phyloP scores from a whole-genome alignment of 2,329 filamentous ascomycete genomes.

The Herpotrichia juniperi region DNA sequence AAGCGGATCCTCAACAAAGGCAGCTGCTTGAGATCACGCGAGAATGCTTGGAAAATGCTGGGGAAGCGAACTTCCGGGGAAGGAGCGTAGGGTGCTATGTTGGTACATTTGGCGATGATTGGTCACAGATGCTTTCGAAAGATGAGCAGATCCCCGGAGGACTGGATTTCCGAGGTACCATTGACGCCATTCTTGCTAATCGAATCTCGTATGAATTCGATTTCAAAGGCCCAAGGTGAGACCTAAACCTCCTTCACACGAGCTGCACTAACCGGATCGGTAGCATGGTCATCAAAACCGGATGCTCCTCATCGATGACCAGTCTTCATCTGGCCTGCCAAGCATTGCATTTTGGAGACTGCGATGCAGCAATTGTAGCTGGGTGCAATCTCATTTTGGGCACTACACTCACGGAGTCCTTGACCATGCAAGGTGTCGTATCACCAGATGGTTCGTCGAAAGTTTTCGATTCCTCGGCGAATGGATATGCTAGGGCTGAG shows the following conservation, averaged over 20 bases:
- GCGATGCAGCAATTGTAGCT: background rate
- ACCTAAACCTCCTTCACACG: background rate
- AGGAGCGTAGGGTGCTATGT: too few relatives aligned
- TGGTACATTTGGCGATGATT: too few relatives aligned
- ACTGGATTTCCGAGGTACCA: too few relatives aligned
- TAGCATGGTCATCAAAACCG: slow-evolving; percentile 28
- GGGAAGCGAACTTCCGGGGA: too few relatives aligned
- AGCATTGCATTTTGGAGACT: background rate
- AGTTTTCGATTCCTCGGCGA: slow-evolving; percentile 35
- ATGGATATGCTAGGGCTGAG: slow-evolving; percentile 37
- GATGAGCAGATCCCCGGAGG: too few relatives aligned
- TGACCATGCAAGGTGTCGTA: slow-evolving; percentile 33
- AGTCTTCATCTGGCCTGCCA: slow-evolving; percentile 24
- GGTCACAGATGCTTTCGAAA: too few relatives aligned
- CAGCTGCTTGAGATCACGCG: too few relatives aligned
- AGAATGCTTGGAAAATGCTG: too few relatives aligned
- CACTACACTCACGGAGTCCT: background rate
- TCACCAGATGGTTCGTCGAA: slow-evolving; percentile 18
- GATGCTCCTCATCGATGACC: slow-evolving; percentile 45
- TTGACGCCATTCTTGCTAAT: slow-evolving; percentile 8
- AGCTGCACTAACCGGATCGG: too few relatives aligned
- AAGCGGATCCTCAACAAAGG: too few relatives aligned
- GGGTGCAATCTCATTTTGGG: background rate
- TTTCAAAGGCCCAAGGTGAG: slow-evolving; percentile 16
- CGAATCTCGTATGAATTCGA: slow-evolving; percentile 19